Base-by-base conservation (phyloP, 2,329 filamentous ascomycete species). In the Nigrospora oryzae region DNA sequence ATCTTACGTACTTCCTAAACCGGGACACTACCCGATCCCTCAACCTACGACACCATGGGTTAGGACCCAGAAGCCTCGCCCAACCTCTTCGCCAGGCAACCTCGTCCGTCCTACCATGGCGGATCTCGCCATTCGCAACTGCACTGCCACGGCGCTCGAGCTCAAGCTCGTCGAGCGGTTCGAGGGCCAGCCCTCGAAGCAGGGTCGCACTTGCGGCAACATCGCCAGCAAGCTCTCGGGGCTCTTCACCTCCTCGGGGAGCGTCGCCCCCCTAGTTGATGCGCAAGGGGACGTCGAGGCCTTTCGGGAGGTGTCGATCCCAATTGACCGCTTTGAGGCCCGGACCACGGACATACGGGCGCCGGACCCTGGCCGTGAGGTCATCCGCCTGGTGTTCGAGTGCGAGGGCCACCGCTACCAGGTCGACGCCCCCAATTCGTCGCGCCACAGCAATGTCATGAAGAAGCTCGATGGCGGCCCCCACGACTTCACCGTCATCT, bases 101-200 rank as follows among this genome's bases (percentile, higher is more conserved):
- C 34, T n/a, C 34, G n/a, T n/a, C 38, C 44, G 11, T 16, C 36
- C n/a, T 14, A 40, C 23, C 38, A 77, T 77, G 73, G 63, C 69
- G 15, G 63, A 67, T 46, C 69, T 95, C 53, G 86, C 77, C 5
- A 79, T 96, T 56, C 88, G 90, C 56, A 96, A 96, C 63, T 70
- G 95, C 52, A 91, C 87, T 38, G 71, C 78, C 46, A 82, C 77
- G 40, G 74, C 81, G n/a, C 70, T 95, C 45, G 79, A 83, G 53
- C 75, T 96, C 55, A 83, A 81, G 62, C 63, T 61, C 48, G 71
- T 91, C 47, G 86, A 94, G 68, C 83, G 84, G 53, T 89, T 89
- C 61, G 77, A 81, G 53, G 74, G 63, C 30, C 60, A 69, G 47
- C 61, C 67, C 30, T 10, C 23, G 2, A 28, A 28, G 7, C 23